Conservation (phyloP, 805 yeast species). For the Candida yuanshanica region DNA sequence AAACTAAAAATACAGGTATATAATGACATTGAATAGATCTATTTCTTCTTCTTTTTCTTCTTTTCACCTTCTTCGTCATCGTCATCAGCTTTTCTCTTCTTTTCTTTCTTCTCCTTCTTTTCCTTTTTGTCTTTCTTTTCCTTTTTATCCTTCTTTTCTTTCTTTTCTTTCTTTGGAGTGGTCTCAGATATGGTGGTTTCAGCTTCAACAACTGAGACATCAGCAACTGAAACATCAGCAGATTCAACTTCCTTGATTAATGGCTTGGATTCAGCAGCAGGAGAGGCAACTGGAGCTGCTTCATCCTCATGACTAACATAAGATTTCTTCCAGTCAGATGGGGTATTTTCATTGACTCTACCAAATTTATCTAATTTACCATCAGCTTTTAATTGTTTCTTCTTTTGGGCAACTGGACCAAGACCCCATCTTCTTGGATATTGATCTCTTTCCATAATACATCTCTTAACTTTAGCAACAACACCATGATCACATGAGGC, state of each 20-base stretch:
- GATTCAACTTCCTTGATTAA: slow-evolving; percentile 38
- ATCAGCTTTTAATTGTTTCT: slow-evolving; percentile 95
- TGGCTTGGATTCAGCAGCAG: slow-evolving; percentile 37
- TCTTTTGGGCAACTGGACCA: slow-evolving; percentile 97
- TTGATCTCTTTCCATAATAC: slow-evolving; percentile 98
- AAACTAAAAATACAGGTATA: background rate
- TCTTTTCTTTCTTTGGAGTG: slow-evolving; percentile 28
- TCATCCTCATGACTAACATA: slow-evolving; percentile 71
- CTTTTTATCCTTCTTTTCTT: slow-evolving; percentile 48
- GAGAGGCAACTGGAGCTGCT: slow-evolving; percentile 34
- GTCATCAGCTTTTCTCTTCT: slow-evolving; percentile 44
- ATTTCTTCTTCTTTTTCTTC: slow-evolving; percentile 42
- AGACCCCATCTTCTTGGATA: slow-evolving; percentile 99
- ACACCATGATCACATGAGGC: slow-evolving; percentile 98
- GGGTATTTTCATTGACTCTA: slow-evolving; percentile 88
- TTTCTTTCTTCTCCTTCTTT: slow-evolving; percentile 52
- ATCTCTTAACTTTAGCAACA: slow-evolving; percentile 97
- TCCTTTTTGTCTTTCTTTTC: slow-evolving; percentile 58
- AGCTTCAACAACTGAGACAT: slow-evolving; percentile 25
- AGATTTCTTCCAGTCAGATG: slow-evolving; percentile 82
- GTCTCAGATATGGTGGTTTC: slow-evolving; percentile 17
- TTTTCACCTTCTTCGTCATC: slow-evolving; percentile 50
- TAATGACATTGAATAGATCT: slow-evolving; percentile 21
- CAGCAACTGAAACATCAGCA: slow-evolving; percentile 22
- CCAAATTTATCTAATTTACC: slow-evolving; percentile 97